Conservation (phyloP, 257 asterid genomes). For the Ocimum tenuiflorum region DNA sequence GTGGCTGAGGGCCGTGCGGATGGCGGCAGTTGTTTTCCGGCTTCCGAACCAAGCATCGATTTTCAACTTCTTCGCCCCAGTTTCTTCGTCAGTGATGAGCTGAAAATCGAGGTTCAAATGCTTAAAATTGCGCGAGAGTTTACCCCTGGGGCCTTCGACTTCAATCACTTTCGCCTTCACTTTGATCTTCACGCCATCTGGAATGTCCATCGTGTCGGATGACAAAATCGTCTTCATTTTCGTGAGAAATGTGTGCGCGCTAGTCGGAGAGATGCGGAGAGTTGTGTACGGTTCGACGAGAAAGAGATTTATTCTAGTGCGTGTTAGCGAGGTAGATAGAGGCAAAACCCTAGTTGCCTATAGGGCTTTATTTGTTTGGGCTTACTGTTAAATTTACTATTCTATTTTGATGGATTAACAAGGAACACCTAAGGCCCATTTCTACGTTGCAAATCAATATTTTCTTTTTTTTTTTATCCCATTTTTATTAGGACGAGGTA, state of each 20-base stretch:
- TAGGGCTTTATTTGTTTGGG: too few relatives aligned
- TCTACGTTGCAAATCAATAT: too few relatives aligned
- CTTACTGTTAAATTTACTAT: too few relatives aligned
- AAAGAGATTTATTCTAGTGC: too few relatives aligned
- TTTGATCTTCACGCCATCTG: conserved; percentile 58
- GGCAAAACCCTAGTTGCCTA: too few relatives aligned
- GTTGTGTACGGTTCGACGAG: too few relatives aligned
- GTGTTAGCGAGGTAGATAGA: too few relatives aligned
- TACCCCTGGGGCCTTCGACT: conserved; percentile 76
- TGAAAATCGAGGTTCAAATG: conserved; percentile 75
- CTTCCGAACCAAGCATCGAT: conserved; percentile 75
- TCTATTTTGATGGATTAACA: too few relatives aligned
- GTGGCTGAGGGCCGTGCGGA: conserved; percentile 74
- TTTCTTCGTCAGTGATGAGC: conserved; percentile 49
- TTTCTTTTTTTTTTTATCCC: too few relatives aligned
- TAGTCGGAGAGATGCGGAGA: not conserved
- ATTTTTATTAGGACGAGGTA: too few relatives aligned
- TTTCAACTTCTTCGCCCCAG: conserved; percentile 65
- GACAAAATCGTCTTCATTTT: conserved; percentile 59
- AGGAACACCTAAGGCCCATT: too few relatives aligned
- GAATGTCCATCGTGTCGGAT: conserved; percentile 68
- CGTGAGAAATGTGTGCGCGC: not conserved
- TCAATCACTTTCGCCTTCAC: conserved; percentile 61
- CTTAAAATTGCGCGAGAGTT: conserved; percentile 51
- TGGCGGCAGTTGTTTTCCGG: conserved; percentile 65